Base-by-base conservation (phyloP, 371 early-diverging fungal species). In the Actinomucor elegans region DNA sequence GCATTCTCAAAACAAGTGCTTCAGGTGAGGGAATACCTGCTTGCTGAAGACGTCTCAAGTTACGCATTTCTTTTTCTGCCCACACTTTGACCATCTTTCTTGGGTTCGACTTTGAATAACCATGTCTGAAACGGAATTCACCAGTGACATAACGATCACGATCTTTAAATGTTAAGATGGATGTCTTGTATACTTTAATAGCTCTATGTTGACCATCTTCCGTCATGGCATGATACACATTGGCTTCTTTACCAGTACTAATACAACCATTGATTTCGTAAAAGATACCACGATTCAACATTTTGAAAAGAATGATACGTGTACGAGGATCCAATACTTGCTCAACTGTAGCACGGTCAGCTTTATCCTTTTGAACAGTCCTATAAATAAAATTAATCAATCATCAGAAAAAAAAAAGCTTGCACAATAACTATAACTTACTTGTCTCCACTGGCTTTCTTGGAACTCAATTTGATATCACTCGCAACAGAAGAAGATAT, bases 31-130 rank as follows among this genome's bases (percentile, higher is more conserved):
- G 94, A 21, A 99, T 95, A 2, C 94, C 97, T 1, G 92, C 91
- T 21, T 82, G 86, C 45, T 89, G 82, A 26, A 99, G 62, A 50
- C 97, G 87, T 69, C 97, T 95, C 66, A 99, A 73, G 68, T 99
- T 99, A 55, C 99, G 83, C 89, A 98, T 95, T 72, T 99, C 99
- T 77, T 99, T 99, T 69, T 99, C 99, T 2, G 99, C 99, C 99
- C 99, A 99, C 28, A 98, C 77, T 77, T 97, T 94, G 55, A 99
- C 97, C 93, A 99, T 96, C 78, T 99, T 99, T 64, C 99, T 81
- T 18, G 99, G 97, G 71, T 99, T 99, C 60, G 89, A 86, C 57
- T 93, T 91, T 57, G 82, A 86, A 73, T 99, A 98, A 24, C 98
- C 99, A 62, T 92, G 93, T 34, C 96, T 80, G 81, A 99, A 99